Conservation (phyloP, 257 asterid species). For the Petunia secreta region DNA sequence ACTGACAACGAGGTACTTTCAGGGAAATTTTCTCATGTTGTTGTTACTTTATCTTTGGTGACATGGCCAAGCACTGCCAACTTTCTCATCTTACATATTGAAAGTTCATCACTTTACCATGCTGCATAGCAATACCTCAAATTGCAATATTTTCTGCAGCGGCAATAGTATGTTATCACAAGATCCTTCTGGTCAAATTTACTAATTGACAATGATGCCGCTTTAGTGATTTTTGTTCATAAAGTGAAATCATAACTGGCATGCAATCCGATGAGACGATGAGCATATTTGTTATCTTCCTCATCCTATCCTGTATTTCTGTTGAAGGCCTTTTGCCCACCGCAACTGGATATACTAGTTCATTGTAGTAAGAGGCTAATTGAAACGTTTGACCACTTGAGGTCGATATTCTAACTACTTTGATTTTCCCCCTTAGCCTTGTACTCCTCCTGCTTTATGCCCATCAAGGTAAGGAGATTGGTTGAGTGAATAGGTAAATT, state of each 20-base stretch:
- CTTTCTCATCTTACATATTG: neutral
- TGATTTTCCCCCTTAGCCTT: neutral
- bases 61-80: neutral
- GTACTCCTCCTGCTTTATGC: neutral
- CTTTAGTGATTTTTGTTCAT: neutral
- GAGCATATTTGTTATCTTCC: neutral
- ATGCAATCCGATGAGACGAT: neutral
- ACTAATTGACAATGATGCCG: conserved; percentile 5
- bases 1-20: conserved; percentile 84
- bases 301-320: neutral
- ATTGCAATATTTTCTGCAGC: neutral
- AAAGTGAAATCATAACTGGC: conserved; percentile 3
- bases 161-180: neutral
- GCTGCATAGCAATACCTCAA: neutral
- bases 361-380: neutral
- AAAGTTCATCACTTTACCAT: neutral
- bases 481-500: neutral
- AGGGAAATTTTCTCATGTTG: neutral
- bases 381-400: neutral
- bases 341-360: neutral
- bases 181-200: neutral
- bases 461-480: neutral
- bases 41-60: neutral
- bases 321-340: neutral
- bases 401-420: neutral